Base-by-base conservation (phyloP, 371 early-diverging fungal genomes). In the Caulochytrium protostelioides region DNA sequence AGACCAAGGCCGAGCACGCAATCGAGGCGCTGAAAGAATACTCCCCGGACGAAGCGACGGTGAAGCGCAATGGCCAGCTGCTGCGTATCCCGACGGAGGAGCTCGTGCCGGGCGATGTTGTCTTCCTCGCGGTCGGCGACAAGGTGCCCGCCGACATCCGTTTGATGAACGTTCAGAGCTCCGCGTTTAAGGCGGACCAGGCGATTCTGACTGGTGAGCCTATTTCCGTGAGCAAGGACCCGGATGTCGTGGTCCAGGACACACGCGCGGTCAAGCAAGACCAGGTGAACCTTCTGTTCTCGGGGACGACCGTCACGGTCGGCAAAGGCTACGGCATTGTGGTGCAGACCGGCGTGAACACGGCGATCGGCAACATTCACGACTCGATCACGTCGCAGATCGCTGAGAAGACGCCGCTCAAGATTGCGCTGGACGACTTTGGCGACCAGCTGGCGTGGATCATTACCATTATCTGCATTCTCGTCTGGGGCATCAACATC, bases 401-500 rank as follows among this genome's bases (percentile, higher is more conserved):
- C 28, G 64, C 79, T 24, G 86, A 87, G 53, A 81, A 82, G 56
- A 89, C 94, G 6, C 94, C 95, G 15, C 55, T 95, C 28, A 90
- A 95, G 62, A 69, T 70, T 38, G 81, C 83, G 45, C 60, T 95
- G 24, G 92, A 91, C 47, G 92, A 86, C 32, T 91, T 94, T 70
- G 97, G 94, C 50, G 94, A 91, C 47, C 65, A 70, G 54, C 69
- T 94, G 35, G 89, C 97, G 32, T 80, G 81, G 49, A 80, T 86
- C 30, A 94, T 92, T 50, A 64, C 85, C 7, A 72, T 91, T 19
- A 76, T 95, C 40, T 94, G 95, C 54, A 58, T 94, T 22, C 64
- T 95, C 17, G 94, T 94, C 31, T 95, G 94, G 95, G 44, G 81
- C 22, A 86, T 94, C 55, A 91, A 91, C 56, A 74, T 94, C 41